Percentiles rank a stretch among this genome's conserved stretches.
Conservation (phyloP, 306 rosid species). For the Albizia julibrissin region DNA sequence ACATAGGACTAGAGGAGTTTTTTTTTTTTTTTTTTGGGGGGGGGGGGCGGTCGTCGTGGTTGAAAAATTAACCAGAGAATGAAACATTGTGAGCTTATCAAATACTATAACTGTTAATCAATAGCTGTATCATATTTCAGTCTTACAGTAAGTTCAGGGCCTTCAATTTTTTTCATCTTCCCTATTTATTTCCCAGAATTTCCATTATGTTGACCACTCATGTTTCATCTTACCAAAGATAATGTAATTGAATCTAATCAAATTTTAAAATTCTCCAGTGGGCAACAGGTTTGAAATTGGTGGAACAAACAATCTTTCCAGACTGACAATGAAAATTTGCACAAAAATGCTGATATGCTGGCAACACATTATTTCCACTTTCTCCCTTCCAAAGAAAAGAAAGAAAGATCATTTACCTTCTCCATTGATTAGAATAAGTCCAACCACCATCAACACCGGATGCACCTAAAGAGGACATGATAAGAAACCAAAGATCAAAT, state of each 20-base stretch:
- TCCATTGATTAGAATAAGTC: conserved; percentile 39
- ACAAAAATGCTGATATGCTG: not conserved
- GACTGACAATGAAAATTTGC: not conserved
- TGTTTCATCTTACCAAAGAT: not conserved
- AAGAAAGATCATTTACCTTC: conserved; percentile 47
- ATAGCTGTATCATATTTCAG: not conserved
- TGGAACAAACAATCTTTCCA: not conserved
- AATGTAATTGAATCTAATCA: not conserved
- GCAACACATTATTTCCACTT: not conserved
- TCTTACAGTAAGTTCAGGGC: not conserved
- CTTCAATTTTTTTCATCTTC: not conserved
- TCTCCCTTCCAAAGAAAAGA: not conserved
- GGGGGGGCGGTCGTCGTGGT: no score
- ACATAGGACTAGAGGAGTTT: no score
- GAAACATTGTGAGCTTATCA: not conserved
- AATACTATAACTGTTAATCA: not conserved
- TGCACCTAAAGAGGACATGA: conserved; percentile 4
- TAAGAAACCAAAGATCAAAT: not conserved
- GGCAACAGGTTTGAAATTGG: not conserved
- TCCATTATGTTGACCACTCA: not conserved
- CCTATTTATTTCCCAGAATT: not conserved
- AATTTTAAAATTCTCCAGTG: not conserved
- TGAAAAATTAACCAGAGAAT: not conserved
- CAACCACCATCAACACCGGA: conserved; percentile 27
- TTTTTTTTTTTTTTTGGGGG: no score